A percentile compares a stretch with the other conserved stretches of the same genome.
Conservation (phyloP, 1,284 basidiomycete species). For the Apiotrichum akiyoshidainum region DNA sequence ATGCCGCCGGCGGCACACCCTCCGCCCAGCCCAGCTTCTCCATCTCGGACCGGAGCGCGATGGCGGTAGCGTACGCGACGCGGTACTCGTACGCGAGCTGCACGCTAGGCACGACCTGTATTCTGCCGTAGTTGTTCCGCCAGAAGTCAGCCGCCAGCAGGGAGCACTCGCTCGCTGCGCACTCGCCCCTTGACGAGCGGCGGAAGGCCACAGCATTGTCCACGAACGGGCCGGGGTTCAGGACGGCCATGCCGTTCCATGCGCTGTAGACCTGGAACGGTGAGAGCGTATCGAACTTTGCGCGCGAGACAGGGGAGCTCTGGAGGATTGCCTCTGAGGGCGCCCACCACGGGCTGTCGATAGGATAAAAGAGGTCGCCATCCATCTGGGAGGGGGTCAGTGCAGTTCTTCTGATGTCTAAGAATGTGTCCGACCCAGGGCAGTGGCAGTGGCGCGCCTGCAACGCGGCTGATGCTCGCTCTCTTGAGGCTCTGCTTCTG, state of each 20-base stretch:
- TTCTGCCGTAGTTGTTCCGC: constrained; percentile 38
- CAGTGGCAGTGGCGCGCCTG: too few relatives aligned
- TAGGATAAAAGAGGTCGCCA: constrained; percentile 52
- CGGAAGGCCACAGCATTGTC: constrained; percentile 41
- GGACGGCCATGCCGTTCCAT: constrained; percentile 49
- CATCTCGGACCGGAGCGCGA: constrained; percentile 28
- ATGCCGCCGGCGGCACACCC: constrained; percentile 34
- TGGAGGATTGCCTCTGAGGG: constrained; percentile 45
- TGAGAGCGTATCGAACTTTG: constrained; percentile 28
- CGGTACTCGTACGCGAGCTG: constrained; percentile 48
- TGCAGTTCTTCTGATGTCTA: too few relatives aligned
- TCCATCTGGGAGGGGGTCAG: constrained; percentile 28
- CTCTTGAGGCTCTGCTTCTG: too few relatives aligned
- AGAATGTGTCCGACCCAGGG: too few relatives aligned
- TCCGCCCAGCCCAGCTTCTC: constrained; percentile 37
- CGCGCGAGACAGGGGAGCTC: constrained; percentile 29
- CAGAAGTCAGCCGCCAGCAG: constrained; percentile 48
- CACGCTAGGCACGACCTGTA: constrained; percentile 49
- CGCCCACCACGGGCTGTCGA: constrained; percentile 41
- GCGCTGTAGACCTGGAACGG: constrained; percentile 50
- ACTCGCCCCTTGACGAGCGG: constrained; percentile 38
- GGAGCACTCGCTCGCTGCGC: constrained; percentile 47
- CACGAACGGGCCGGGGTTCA: constrained; percentile 40
- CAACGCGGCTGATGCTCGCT: too few relatives aligned
- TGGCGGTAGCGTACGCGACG: constrained; percentile 33